phyloP scores from a whole-genome alignment of 495 filamentous ascomycete species.

The Trichoderma reesei region DNA sequence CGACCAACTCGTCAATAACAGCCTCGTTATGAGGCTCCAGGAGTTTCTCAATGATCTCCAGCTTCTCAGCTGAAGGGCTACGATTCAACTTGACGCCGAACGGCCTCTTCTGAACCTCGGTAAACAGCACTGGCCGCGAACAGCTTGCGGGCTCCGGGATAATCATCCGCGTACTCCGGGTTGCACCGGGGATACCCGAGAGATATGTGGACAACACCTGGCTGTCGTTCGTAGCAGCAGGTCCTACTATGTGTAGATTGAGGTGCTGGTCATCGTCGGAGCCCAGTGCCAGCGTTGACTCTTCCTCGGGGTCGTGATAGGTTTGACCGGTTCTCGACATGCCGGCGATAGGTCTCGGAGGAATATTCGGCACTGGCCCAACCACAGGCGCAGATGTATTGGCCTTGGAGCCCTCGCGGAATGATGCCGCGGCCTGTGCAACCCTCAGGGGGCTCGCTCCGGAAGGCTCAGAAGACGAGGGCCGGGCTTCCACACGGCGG shows the following conservation, averaged over 20 bases:
- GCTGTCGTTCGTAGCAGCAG: conserved; percentile 41
- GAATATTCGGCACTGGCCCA: not conserved
- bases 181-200: conserved; percentile 23
- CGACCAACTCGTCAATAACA: conserved; percentile 38
- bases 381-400: not conserved
- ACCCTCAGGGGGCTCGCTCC: not conserved
- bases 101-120: conserved; percentile 24
- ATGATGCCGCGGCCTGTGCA: not conserved
- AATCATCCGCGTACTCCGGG: conserved; percentile 14
- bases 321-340: not conserved
- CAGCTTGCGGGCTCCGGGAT: conserved; percentile 3
- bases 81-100: conserved; percentile 38
- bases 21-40: conserved; percentile 42
- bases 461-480: not conserved
- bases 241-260: conserved; percentile 39
- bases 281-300: not conserved
- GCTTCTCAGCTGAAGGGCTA: conserved; percentile 42
- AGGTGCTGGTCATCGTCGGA: conserved; percentile 25
- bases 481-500: not conserved
- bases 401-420: not conserved
- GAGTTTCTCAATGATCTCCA: conserved; percentile 46
- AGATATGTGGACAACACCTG: conserved; percentile 44
- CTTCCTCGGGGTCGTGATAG: not conserved
- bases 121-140: conserved; percentile 11
- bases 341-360: not conserved